Conservation (phyloP, 1,284 basidiomycete genomes). For the Naganishia cerealis region DNA sequence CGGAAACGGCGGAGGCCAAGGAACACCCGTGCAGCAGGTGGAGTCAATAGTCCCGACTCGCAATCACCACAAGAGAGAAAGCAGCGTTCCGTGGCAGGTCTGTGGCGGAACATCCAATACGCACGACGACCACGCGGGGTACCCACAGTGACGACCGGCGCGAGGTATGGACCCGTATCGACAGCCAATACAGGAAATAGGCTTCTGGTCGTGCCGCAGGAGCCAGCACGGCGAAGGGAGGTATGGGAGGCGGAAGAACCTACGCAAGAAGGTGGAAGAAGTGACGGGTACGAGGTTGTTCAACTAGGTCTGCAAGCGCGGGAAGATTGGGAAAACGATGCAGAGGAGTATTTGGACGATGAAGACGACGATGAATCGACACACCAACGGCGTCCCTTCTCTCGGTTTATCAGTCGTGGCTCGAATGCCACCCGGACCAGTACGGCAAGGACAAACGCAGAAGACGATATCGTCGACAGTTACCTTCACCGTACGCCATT, state of each 20-base stretch:
- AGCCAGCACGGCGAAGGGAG: background rate
- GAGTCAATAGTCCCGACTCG: background rate
- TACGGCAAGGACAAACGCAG: background rate
- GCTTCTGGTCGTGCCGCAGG: background rate
- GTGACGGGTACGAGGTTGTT: conserved; percentile 16
- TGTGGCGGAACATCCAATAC: background rate
- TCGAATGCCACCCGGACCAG: background rate
- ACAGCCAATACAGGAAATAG: conserved; percentile 14
- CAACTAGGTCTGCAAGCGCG: background rate
- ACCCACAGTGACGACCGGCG: background rate
- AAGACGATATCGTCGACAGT: conserved; percentile 26
- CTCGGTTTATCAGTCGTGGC: background rate
- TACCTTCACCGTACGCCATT: conserved; percentile 19
- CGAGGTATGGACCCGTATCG: conserved; percentile 17
- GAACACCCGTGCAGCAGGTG: background rate
- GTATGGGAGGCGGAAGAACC: conserved; percentile 2
- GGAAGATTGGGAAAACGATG: conserved; percentile 11
- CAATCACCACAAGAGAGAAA: background rate
- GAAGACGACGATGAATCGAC: background rate
- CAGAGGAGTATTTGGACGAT: conserved; percentile 18
- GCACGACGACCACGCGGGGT: background rate
- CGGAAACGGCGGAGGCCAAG: conserved; percentile 6
- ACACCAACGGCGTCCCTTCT: conserved; percentile 2
- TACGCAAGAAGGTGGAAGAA: background rate
- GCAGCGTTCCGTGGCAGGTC: background rate